phyloP scores from a whole-genome alignment of 306 rosid species.

The Echinosophora koreensis region DNA sequence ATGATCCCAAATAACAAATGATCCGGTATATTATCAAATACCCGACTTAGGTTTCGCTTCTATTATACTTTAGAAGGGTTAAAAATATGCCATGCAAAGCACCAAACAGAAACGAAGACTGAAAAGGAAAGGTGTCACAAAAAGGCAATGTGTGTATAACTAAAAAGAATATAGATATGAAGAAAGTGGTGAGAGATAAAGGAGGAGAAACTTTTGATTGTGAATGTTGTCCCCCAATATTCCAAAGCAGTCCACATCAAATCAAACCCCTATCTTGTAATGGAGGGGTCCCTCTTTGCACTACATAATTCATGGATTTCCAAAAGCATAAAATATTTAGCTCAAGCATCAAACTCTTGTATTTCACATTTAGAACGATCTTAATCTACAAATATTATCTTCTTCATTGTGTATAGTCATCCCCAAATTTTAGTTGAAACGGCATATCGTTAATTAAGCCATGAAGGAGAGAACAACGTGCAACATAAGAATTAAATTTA shows the following conservation, averaged over 20 bases:
- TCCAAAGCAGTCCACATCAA: slow-evolving; percentile 71
- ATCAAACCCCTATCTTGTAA: slow-evolving; percentile 53
- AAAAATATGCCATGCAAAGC: slow-evolving; percentile 47
- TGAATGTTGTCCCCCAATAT: slow-evolving; percentile 75
- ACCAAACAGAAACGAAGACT: slow-evolving; percentile 42
- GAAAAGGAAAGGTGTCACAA: slow-evolving; percentile 60
- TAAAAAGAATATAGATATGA: slow-evolving; percentile 42
- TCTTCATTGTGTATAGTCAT: background rate
- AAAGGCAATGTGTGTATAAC: slow-evolving; percentile 55
- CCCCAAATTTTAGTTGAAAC: slow-evolving; percentile 34
- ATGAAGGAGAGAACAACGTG: background rate
- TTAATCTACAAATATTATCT: background rate
- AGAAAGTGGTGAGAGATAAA: slow-evolving; percentile 41
- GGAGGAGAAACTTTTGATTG: slow-evolving; percentile 60
- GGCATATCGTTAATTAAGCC: background rate
- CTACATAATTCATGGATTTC: slow-evolving; percentile 37
- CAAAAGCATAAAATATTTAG: slow-evolving; percentile 32
- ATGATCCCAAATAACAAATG: too few relatives aligned
- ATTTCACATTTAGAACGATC: background rate
- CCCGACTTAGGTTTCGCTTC: slow-evolving; percentile 11
- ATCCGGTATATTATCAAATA: too few relatives aligned
- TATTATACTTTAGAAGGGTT: slow-evolving; percentile 25
- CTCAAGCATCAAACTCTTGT: background rate
- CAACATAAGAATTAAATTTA: too few relatives aligned
- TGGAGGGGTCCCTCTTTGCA: slow-evolving; percentile 60